phyloP scores from a whole-genome alignment of 2,329 filamentous ascomycete genomes.

The Ceratocystis lukuohia region DNA sequence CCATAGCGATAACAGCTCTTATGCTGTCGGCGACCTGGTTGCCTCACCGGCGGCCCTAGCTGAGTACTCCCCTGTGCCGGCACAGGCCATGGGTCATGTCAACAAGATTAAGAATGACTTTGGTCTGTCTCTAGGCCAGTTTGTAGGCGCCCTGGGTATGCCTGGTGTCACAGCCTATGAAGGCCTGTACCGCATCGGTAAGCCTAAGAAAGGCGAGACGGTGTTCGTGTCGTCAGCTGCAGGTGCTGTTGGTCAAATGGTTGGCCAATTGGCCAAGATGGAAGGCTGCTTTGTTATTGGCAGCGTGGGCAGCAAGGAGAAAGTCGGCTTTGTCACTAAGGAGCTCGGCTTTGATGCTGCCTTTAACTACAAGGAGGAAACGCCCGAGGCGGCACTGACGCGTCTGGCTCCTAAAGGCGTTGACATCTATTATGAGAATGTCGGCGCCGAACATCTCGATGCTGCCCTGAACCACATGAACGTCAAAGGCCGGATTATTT shows the following conservation, averaged over 20 bases:
- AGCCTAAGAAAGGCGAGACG: slow-evolving; percentile 53
- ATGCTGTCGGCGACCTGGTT: slow-evolving; percentile 54
- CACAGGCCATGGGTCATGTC: slow-evolving; percentile 31
- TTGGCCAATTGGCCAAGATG: slow-evolving; percentile 71
- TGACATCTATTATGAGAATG: slow-evolving; percentile 50
- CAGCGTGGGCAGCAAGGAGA: slow-evolving; percentile 65
- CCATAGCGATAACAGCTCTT: slow-evolving; percentile 51
- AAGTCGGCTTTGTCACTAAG: slow-evolving; percentile 51
- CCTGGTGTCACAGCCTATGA: slow-evolving; percentile 58
- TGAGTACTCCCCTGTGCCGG: slow-evolving; percentile 51
- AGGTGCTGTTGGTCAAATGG: slow-evolving; percentile 69
- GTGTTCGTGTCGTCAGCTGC: slow-evolving; percentile 72
- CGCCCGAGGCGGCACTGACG: slow-evolving; percentile 50
- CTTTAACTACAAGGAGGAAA: slow-evolving; percentile 85
- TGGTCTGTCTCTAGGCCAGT: slow-evolving; percentile 51
- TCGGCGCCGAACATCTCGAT: slow-evolving; percentile 40
- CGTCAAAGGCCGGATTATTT: slow-evolving; percentile 48
- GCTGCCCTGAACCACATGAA: slow-evolving; percentile 39
- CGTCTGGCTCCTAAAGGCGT: slow-evolving; percentile 63
- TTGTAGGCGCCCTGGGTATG: slow-evolving; percentile 54
- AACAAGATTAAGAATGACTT: slow-evolving; percentile 54
- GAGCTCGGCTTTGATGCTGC: slow-evolving; percentile 44
- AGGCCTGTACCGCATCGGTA: slow-evolving; percentile 50
- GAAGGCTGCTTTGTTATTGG: slow-evolving; percentile 69
- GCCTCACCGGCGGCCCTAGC: slow-evolving; percentile 44